Evolutionary conservation across 805 yeast species (phyloP).

Genomic region (Starmerella potacharoeniae): DNA sequence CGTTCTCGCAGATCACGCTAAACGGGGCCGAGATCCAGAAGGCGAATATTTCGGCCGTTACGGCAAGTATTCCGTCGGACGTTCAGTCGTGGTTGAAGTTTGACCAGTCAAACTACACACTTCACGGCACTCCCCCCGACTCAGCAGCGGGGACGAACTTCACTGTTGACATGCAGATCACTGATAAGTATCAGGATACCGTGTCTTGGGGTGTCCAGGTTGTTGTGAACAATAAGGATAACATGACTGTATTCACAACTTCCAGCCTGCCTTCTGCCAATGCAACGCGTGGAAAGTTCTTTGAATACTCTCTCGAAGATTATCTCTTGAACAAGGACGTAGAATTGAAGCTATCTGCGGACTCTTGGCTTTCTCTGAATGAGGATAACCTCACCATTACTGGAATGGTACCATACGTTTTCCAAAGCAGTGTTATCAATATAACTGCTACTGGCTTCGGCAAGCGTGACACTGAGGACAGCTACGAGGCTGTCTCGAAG

Average conservation of each 20-base stretch:
- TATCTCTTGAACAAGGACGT: slow-evolving; percentile 37
- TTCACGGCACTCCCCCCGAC: slow-evolving; percentile 55
- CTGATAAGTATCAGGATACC: slow-evolving; percentile 29
- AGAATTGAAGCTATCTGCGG: slow-evolving; percentile 31
- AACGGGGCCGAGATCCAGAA: slow-evolving; percentile 38
- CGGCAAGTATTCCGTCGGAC: slow-evolving; percentile 43
- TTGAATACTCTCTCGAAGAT: slow-evolving; percentile 48
- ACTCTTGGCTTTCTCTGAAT: slow-evolving; percentile 53
- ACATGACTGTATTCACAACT: slow-evolving; percentile 33
- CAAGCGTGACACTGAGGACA: slow-evolving; percentile 10
- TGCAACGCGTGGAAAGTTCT: slow-evolving; percentile 53
- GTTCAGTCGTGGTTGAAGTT: slow-evolving; percentile 53
- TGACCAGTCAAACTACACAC: slow-evolving; percentile 47
- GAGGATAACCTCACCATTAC: slow-evolving; percentile 50
- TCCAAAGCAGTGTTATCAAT: slow-evolving; percentile 30
- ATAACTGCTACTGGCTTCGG: slow-evolving; percentile 48
- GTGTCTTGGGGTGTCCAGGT: slow-evolving; percentile 25
- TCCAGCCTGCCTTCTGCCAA: slow-evolving; percentile 44
- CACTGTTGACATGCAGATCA: slow-evolving; percentile 35
- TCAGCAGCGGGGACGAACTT: slow-evolving; percentile 31
- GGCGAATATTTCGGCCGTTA: slow-evolving; percentile 45
- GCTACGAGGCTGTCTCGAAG: slow-evolving; percentile 26
- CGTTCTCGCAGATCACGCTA: slow-evolving; percentile 49
- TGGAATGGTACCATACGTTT: slow-evolving; percentile 51
- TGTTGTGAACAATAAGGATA: slow-evolving; percentile 18